Conservation (phyloP, 169 alveolate genomes). For the Cryptosporidium meleagridis region DNA sequence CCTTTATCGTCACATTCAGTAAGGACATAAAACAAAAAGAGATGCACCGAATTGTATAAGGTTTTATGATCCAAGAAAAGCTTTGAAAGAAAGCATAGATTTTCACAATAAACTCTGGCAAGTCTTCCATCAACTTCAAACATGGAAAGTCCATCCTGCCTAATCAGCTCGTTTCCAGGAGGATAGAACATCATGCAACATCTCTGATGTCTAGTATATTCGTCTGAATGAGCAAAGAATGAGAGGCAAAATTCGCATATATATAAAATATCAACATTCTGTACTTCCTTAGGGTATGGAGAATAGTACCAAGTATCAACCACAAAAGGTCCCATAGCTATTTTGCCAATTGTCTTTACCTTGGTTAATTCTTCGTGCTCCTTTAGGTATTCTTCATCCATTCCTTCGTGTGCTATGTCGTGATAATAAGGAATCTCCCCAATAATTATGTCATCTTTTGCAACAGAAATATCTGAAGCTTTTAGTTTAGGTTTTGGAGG, state of each 20-base stretch:
- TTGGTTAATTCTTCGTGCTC: constrained; percentile 96
- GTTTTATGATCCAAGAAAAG: constrained; percentile 97
- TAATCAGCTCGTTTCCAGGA: constrained; percentile 98
- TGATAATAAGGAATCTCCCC: constrained; percentile 70
- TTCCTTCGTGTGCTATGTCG: constrained; percentile 84
- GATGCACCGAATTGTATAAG: constrained; percentile 86
- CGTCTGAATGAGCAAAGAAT: constrained; percentile 84
- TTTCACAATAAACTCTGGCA: constrained; percentile 95
- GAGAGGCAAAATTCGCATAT: constrained; percentile 96
- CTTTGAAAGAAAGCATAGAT: constrained; percentile 94
- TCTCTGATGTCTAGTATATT: constrained; percentile 88
- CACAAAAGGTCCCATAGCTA: constrained; percentile 92
- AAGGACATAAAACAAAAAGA: constrained; percentile 94
- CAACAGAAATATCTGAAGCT: constrained; percentile 34
- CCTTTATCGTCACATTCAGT: constrained; percentile 92
- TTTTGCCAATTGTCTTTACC: constrained; percentile 90
- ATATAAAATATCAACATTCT: constrained; percentile 90
- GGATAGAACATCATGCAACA: constrained; percentile 93
- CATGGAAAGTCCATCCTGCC: constrained; percentile 92
- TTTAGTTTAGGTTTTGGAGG: constrained; percentile 15
- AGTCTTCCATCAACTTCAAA: constrained; percentile 96
- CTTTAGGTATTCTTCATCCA: constrained; percentile 91
- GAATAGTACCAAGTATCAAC: constrained; percentile 98
- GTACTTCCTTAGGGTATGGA: constrained; percentile 97
- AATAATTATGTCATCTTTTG: constrained; percentile 49